Conservation (phyloP, 2,329 filamentous ascomycete genomes). For the Lecanoromycetidae sp. region DNA sequence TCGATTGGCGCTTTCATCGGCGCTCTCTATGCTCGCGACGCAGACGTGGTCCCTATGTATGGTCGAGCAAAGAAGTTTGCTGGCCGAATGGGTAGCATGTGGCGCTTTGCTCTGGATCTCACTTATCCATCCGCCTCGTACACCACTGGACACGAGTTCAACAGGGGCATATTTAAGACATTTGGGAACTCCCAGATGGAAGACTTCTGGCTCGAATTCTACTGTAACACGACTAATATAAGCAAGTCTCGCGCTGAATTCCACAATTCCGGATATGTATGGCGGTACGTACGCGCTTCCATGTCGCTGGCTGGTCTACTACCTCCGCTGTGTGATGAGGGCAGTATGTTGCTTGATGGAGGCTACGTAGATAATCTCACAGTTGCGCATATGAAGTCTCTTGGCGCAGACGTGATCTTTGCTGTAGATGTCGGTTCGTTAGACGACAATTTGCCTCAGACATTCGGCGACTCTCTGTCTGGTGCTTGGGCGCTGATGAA, state of each 20-base stretch:
- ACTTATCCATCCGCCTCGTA: slow-evolving; percentile 96
- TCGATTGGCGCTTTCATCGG: slow-evolving; percentile 95
- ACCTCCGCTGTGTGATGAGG: slow-evolving; percentile 90
- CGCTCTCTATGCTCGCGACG: slow-evolving; percentile 87
- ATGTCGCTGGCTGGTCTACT: slow-evolving; percentile 92
- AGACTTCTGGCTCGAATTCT: slow-evolving; percentile 97
- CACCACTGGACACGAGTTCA: slow-evolving; percentile 97
- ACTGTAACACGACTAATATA: slow-evolving; percentile 99
- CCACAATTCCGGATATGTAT: slow-evolving; percentile 92
- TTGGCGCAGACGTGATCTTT: slow-evolving; percentile 89
- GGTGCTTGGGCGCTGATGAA: slow-evolving; percentile 93
- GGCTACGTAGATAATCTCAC: slow-evolving; percentile 97
- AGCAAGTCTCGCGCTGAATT: slow-evolving; percentile 85
- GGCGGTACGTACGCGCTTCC: slow-evolving; percentile 90
- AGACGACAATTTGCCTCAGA: slow-evolving; percentile 83
- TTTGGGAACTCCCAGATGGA: slow-evolving; percentile 96
- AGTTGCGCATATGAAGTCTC: slow-evolving; percentile 89
- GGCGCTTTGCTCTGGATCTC: slow-evolving; percentile 92
- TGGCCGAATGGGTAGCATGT: slow-evolving; percentile 97
- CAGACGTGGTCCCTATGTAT: slow-evolving; percentile 93
- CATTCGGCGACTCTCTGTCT: slow-evolving; percentile 85
- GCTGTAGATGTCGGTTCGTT: slow-evolving; percentile 88
- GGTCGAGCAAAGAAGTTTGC: slow-evolving; percentile 95
- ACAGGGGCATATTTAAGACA: slow-evolving; percentile 95
- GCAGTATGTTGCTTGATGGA: slow-evolving; percentile 89